Evolutionary conservation across 768 basidiomycete species (phyloP), one percentile per base, ranked within the genome.

Genomic region (Lactarius quietus): DNA sequence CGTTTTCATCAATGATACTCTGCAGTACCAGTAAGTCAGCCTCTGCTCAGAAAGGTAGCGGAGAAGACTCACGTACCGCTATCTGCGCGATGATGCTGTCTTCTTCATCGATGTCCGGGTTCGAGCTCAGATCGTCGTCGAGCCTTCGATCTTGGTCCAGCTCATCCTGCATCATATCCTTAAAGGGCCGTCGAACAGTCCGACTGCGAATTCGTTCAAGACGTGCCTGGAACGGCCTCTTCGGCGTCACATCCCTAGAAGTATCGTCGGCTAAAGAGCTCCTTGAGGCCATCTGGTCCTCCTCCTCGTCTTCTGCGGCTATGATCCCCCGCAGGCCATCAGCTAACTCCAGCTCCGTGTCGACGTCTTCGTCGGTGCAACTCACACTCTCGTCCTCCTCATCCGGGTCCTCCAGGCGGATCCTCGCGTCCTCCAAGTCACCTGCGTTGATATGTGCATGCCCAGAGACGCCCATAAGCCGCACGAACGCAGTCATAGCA

Each of bases 401-500:
- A 1, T 79, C 77, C 31, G 80, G 82, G 63, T 86, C 85, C 69
- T 87, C 85, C 45, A 43, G 63, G 59, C 68, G 72, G 72, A 87
- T 82, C 68, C 73, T 74, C 62, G 78, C 80, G 73, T 88, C 87
- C 54, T 77, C 81, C 26, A 90, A 70, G 74, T 92, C 90, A 70
- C 86, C 88, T 76, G 86, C 84, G n/a, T 86, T 87, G 54, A 82
- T 74, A 66, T 81, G 80, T 53, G 65, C 69, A 5, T 80, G 80
- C 7, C 83, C 85, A 26, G 79, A 73, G 9, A 68, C 79, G 63
- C 82, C 74, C 78, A 84, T 80, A 6, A 86, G 80, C 57, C 77
- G 71, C 48, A 83, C 76, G 64, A 89, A 89, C 17, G 75, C 72
- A 64, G 74, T 72, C 86, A 90, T 83, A 23, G 83, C 84, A 3